Percentiles rank a stretch among this genome's conserved stretches.
Evolutionary conservation across 1,284 basidiomycete species (phyloP).

Genomic region (Leccinum pachyderme): DNA sequence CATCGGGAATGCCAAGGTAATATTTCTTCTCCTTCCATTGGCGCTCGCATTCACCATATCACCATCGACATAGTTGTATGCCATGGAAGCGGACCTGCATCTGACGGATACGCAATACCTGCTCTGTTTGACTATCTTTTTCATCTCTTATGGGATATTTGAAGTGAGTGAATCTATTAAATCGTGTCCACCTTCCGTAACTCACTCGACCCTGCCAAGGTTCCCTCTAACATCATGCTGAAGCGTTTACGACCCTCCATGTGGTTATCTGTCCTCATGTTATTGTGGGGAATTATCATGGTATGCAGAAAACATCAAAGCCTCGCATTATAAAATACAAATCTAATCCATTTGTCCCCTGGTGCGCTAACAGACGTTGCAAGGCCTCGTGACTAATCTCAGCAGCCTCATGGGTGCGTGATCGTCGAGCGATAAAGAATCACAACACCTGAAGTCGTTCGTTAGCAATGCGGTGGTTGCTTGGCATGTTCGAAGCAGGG

Average conservation of each 20-base stretch:
- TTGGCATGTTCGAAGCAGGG: conserved; percentile 72
- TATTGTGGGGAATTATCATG: conserved; percentile 74
- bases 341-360: not conserved
- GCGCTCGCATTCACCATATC: not conserved
- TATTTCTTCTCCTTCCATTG: not conserved
- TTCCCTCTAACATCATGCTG: conserved; percentile 68
- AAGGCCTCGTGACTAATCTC: conserved; percentile 67
- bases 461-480: conserved; percentile 62
- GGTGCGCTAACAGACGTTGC: conserved; percentile 47
- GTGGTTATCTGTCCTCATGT: conserved; percentile 63
- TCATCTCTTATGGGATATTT: conserved; percentile 64
- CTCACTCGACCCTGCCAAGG: conserved; percentile 31
- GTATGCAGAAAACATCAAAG: conserved; percentile 28
- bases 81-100: conserved; percentile 51
- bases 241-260: conserved; percentile 69
- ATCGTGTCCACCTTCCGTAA: not conserved
- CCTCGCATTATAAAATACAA: not conserved
- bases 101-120: conserved; percentile 65
- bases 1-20: conserved; percentile 76
- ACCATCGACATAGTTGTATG: conserved; percentile 45
- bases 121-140: conserved; percentile 61
- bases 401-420: conserved; percentile 58
- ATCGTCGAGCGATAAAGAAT: not conserved
- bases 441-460: not conserved
- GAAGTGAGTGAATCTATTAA: conserved; percentile 38